A percentile compares a stretch with the other conserved stretches of the same genome.
phyloP scores from a whole-genome alignment of 176 grass and related monocot genomes.

The Lolium multiflorum region DNA sequence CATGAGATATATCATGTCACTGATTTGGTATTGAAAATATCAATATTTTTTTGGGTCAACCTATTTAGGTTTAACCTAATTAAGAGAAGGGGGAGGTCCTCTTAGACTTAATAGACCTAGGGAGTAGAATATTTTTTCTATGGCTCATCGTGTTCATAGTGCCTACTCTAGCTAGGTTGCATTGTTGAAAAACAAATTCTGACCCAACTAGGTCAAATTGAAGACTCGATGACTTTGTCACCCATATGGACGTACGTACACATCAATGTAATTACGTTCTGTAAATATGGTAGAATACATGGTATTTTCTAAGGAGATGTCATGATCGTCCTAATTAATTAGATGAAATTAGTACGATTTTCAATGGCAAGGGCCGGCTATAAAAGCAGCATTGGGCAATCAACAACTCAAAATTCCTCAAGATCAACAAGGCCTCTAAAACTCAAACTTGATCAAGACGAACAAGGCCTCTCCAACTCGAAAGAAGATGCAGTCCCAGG shows the following conservation, averaged over 20 bases:
- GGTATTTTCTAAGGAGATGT: neutral
- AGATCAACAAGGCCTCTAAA: no score
- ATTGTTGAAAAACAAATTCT: neutral
- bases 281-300: neutral
- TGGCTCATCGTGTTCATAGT: no score
- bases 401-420: neutral
- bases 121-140: no score
- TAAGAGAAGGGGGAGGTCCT: no score
- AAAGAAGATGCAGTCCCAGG: neutral
- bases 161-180: neutral
- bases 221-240: neutral
- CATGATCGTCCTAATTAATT: neutral
- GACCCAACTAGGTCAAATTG: neutral
- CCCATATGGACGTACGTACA: neutral
- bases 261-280: neutral
- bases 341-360: neutral
- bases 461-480: neutral
- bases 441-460: neutral
- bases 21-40: no score
- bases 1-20: no score
- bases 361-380: neutral
- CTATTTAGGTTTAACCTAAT: no score
- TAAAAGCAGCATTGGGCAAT: neutral
- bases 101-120: no score
- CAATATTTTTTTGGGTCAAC: no score